Conservation (phyloP, 2,329 filamentous ascomycete genomes). For the Penicillium sumatraense region DNA sequence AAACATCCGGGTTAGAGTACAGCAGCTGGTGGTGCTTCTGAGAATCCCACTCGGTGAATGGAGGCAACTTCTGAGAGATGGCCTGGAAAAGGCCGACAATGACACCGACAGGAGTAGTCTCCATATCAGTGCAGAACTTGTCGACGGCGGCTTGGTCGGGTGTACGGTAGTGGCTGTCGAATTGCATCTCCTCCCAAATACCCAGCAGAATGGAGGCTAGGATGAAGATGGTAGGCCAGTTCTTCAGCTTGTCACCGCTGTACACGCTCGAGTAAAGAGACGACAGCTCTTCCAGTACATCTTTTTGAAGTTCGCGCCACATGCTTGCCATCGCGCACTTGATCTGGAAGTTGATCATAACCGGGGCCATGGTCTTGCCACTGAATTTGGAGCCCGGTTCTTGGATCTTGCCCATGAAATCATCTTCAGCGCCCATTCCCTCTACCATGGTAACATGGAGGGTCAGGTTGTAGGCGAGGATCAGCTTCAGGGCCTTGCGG, state of each 20-base stretch:
- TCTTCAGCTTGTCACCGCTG: conserved; percentile 95
- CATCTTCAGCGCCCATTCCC: conserved; percentile 79
- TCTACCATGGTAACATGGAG: conserved; percentile 94
- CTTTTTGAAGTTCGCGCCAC: conserved; percentile 97
- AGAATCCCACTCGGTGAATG: conserved; percentile 93
- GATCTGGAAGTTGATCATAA: conserved; percentile 99
- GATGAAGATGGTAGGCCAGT: conserved; percentile 99
- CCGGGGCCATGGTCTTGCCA: conserved; percentile 88
- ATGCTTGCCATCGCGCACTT: conserved; percentile 96
- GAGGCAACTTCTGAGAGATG: conserved; percentile 93
- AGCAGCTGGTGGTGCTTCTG: conserved; percentile 87
- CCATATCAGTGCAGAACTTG: conserved; percentile 97
- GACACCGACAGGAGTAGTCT: conserved; percentile 91
- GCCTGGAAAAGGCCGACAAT: conserved; percentile 97
- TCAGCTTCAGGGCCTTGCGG: conserved; percentile 91
- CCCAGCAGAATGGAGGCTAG: conserved; percentile 88
- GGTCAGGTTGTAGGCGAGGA: conserved; percentile 94
- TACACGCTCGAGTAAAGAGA: conserved; percentile 95
- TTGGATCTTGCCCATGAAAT: conserved; percentile 79
- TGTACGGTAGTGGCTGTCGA: conserved; percentile 94
- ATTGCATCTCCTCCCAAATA: conserved; percentile 99
- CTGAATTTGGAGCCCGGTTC: conserved; percentile 84
- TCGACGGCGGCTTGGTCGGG: conserved; percentile 82
- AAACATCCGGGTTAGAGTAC: conserved; percentile 88
- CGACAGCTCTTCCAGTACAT: conserved; percentile 92